Evolutionary conservation across 257 asterid species (phyloP).

Genomic region (Solanum arcanum): DNA sequence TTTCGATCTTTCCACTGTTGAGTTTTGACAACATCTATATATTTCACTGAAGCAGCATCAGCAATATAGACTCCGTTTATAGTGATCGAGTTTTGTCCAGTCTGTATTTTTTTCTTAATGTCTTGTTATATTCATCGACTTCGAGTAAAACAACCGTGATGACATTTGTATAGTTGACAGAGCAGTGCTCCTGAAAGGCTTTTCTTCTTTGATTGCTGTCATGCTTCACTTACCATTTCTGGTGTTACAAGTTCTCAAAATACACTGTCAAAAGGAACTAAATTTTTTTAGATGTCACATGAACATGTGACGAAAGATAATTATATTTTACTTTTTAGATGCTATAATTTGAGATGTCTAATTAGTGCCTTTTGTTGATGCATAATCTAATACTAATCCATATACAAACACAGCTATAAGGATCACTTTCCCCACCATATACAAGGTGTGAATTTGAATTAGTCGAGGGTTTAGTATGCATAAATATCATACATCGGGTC

Average conservation of each 20-base stretch:
- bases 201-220: neutral
- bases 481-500: too few relatives aligned
- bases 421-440: too few relatives aligned
- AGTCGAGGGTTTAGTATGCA: too few relatives aligned
- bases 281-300: too few relatives aligned
- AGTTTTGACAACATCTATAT: neutral
- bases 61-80: neutral
- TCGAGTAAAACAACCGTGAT: neutral
- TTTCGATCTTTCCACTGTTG: neutral
- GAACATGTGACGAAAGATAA: too few relatives aligned
- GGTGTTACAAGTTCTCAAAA: neutral
- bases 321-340: too few relatives aligned
- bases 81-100: neutral
- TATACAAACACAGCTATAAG: too few relatives aligned
- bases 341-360: neutral
- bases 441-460: too few relatives aligned
- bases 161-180: neutral
- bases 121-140: neutral
- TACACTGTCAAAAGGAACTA: too few relatives aligned
- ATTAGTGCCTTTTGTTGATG: neutral
- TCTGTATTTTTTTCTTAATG: neutral
- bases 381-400: too few relatives aligned
- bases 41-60: neutral
- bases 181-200: neutral
- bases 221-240: neutral